Conservation (phyloP, 2,329 filamentous ascomycete genomes). For the Scopulariopsis brevicaulis region DNA sequence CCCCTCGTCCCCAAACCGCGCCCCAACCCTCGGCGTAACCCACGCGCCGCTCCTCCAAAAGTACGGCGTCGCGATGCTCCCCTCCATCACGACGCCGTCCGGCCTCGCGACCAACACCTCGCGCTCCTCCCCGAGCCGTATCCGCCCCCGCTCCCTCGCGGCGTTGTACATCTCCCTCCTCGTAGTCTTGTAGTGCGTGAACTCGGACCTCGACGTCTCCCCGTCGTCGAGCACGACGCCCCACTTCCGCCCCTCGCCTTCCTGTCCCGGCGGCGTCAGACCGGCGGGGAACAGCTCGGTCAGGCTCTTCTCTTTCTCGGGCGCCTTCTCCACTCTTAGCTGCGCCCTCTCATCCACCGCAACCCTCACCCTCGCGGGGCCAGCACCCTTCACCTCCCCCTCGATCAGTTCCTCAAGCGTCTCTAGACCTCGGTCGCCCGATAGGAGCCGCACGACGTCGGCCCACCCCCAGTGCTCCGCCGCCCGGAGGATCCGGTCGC, state of each 20-base stretch:
- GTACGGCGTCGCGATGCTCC: constrained; percentile 72
- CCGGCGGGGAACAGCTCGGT: constrained; percentile 33
- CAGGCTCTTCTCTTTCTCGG: constrained; percentile 27
- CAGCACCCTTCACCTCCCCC: not conserved
- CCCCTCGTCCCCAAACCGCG: constrained; percentile 17
- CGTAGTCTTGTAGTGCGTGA: constrained; percentile 82
- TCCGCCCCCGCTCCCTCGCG: constrained; percentile 50
- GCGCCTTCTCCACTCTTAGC: constrained; percentile 28
- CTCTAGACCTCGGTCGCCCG: constrained; percentile 32
- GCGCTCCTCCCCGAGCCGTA: constrained; percentile 27
- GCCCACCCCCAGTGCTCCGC: constrained; percentile 45
- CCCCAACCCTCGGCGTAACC: constrained; percentile 53
- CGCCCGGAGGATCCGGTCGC: constrained; percentile 62
- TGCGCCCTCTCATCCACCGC: constrained; percentile 37
- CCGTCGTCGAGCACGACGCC: constrained; percentile 30
- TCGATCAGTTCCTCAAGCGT: constrained; percentile 26
- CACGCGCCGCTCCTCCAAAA: constrained; percentile 63
- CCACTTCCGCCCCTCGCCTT: constrained; percentile 16
- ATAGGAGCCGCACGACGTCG: constrained; percentile 28
- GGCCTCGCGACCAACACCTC: constrained; percentile 70
- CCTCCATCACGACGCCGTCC: constrained; percentile 66
- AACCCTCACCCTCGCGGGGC: constrained; percentile 32
- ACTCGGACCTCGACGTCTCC: constrained; percentile 39
- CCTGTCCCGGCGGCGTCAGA: constrained; percentile 21
- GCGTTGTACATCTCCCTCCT: constrained; percentile 58